These are phyloP conservation scores for Debaryomyces hansenii DNA, from an alignment of 805 yeast species.

Conservation along the genomic window DNA sequence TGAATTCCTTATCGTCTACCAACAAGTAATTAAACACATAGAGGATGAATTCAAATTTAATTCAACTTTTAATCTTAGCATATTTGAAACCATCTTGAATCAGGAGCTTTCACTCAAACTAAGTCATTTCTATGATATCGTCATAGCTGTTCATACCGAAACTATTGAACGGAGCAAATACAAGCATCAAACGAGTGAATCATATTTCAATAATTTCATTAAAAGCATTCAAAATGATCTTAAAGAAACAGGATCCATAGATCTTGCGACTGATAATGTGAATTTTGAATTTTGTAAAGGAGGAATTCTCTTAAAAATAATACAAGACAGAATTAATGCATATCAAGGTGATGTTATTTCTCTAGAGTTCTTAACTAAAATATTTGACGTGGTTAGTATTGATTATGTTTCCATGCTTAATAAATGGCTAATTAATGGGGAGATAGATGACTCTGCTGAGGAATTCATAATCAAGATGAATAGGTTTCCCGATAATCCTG, in stretches of 20 bases:
- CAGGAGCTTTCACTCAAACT: conserved; percentile 33
- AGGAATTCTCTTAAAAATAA: conserved; percentile 63
- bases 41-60: conserved; percentile 55
- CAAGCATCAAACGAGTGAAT: conserved; percentile 13
- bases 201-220: conserved; percentile 30
- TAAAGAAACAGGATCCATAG: conserved; percentile 46
- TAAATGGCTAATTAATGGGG: conserved; percentile 77
- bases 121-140: conserved; percentile 58
- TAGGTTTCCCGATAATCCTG: conserved; percentile 23
- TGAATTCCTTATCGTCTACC: conserved; percentile 25
- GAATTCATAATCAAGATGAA: conserved; percentile 74
- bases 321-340: conserved; percentile 56
- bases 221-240: conserved; percentile 41
- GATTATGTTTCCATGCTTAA: conserved; percentile 70
- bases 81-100: conserved; percentile 44
- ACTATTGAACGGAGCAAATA: conserved; percentile 33
- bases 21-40: conserved; percentile 37
- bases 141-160: conserved; percentile 49
- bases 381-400: conserved; percentile 59
- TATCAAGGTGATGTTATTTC: conserved; percentile 68
- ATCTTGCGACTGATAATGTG: conserved; percentile 49
- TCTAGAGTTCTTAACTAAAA: conserved; percentile 46
- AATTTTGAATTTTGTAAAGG: conserved; percentile 68
- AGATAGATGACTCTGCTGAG: conserved; percentile 71
- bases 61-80: conserved; percentile 55